Evolutionary conservation across 176 grass and related monocot species (phyloP), one percentile per base, ranked within the genome.

Genomic region (Hyparrhenia diplandra): DNA sequence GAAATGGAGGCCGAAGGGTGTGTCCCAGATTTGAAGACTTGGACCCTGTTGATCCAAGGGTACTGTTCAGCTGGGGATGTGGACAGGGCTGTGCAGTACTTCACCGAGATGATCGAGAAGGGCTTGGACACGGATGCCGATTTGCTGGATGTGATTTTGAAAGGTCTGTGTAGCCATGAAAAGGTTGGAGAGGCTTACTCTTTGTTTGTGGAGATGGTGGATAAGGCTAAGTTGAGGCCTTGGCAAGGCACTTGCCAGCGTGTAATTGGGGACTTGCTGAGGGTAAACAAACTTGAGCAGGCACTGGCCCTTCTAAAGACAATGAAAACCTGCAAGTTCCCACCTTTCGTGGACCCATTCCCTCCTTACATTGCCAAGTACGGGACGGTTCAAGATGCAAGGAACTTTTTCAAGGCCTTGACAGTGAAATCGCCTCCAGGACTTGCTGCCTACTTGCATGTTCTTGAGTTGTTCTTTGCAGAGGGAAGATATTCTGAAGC

Each of bases 11-110:
- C 66, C 2, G 49, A 66, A 42, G 87, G 79, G 16, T 95, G 90
- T 40, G 18, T 6, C 24, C 96, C 92, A 2, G 96, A 99, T 82
- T 27, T 95, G 14, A 99, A 99, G 84, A 99, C 96, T 24, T 99
- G 96, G 96, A 98, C 96, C 31, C 47, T 99, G 72, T 80, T 99
- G 82, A 86, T 99, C 40, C 92, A 95, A 34, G 96, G 96, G n/a
- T 68, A 91, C 64, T 95, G 88, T 54, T 67, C 18, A 0, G 87
- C 82, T 10, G 90, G 92, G 24, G 92, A 93, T 49, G 82, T 91
- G 24, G 90, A 91, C 31, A 80, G 72, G 69, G 87, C 88, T 71
- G 42, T 95, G 28, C 88, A 93, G 64, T 86, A 82, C 63, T 71
- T 99, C n/a, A 76, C 80, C 0, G 90, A 89, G 67, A 95, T 95